These are phyloP conservation scores for Viola odorata DNA, from an alignment of 345 rosid species.

Conservation along the genomic window DNA sequence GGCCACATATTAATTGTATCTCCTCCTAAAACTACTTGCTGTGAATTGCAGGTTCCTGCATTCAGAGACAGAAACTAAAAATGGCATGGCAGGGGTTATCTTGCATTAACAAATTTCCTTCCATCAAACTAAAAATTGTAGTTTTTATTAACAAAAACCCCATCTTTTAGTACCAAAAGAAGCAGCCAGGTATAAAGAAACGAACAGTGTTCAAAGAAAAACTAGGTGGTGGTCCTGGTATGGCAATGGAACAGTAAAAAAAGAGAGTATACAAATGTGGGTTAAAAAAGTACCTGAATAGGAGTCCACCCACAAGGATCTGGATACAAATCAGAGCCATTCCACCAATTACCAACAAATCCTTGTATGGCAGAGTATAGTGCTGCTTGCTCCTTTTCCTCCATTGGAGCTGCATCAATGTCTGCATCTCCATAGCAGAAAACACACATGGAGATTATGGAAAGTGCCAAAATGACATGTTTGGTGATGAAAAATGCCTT, in stretches of 20 bases:
- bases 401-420: constrained; percentile 61
- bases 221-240: neutral
- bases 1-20: no score
- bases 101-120: no score
- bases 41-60: no score
- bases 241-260: constrained; percentile 18
- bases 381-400: constrained; percentile 56
- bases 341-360: constrained; percentile 84
- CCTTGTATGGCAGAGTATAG: constrained; percentile 76
- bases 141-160: no score
- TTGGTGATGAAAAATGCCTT: constrained; percentile 5
- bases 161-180: no score
- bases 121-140: no score
- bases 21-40: no score
- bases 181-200: no score
- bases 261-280: neutral
- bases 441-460: constrained; percentile 27
- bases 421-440: constrained; percentile 40
- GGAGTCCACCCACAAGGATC: constrained; percentile 99
- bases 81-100: no score
- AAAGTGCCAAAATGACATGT: constrained; percentile 28
- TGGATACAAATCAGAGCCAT: constrained; percentile 84
- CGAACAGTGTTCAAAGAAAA: no score
- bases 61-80: no score
- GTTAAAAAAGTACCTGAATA: constrained; percentile 52